Conservation (phyloP, 2,329 filamentous ascomycete genomes). For the Penicillium sp. region DNA sequence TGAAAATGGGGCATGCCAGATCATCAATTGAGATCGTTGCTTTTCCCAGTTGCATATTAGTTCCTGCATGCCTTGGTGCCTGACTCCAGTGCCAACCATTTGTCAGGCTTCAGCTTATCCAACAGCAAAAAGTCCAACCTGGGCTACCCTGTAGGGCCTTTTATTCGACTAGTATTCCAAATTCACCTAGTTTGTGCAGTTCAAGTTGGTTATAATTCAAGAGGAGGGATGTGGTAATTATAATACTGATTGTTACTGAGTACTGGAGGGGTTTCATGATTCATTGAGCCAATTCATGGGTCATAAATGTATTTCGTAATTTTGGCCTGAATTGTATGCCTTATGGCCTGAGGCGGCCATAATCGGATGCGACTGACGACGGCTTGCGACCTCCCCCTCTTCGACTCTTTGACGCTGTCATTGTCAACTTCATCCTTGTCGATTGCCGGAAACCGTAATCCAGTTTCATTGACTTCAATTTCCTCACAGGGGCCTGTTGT, state of each 20-base stretch:
- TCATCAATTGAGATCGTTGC: background rate
- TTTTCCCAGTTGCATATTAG: slow-evolving; percentile 1
- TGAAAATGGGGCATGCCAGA: background rate
- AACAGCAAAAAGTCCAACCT: background rate
- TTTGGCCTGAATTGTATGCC: background rate
- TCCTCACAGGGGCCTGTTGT: background rate
- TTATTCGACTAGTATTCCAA: background rate
- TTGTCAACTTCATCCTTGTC: background rate
- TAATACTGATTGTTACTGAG: background rate
- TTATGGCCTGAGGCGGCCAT: slow-evolving; percentile 2
- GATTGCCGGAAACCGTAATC: background rate
- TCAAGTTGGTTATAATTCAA: background rate
- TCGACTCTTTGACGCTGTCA: background rate
- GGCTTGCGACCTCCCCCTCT: slow-evolving; percentile 2
- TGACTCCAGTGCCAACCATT: slow-evolving; percentile 7
- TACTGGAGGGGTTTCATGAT: too few relatives aligned
- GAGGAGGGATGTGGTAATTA: background rate
- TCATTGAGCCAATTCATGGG: background rate
- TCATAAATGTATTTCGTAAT: background rate
- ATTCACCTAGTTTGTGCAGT: background rate
- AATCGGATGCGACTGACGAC: background rate
- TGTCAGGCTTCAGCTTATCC: slow-evolving; percentile 10
- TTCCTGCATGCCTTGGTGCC: slow-evolving; percentile 21
- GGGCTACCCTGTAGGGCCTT: background rate
- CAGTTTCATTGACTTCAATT: background rate